Evolutionary conservation across 768 basidiomycete genomes (phyloP), one percentile per base, ranked within the genome.

Genomic region (Mycena rebaudengoi): DNA sequence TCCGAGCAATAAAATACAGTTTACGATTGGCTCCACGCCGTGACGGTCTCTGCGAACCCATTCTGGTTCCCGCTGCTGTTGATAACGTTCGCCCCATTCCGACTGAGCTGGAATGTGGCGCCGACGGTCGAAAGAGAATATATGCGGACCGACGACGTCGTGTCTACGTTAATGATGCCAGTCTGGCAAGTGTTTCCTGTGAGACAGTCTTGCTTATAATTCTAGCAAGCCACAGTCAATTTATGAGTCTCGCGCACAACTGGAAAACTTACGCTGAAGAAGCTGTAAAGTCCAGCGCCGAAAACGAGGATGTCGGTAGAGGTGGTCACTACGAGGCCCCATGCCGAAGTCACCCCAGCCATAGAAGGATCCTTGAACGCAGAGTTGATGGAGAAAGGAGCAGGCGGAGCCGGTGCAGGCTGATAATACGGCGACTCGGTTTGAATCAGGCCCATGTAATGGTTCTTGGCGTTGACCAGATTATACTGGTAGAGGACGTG

Each of bases 361-460:
- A 78, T 73, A 5, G 76, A 78, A 1, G 90, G 90, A 68, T 93
- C 91, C 29, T 84, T 73, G 72, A 78, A 87, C 0, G 75, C 61
- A n/a, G 78, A 43, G 49, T 80, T 80, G 32, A 77, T 64, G 2
- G 71, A 67, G 76, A 89, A 91, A 4, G 90, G 91, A 0, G 78
- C 71, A 0, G 90, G 89, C 0, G 85, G 76, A 0, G 80, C 75
- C 1, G 90, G 91, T 20, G 63, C 74, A 5, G 90, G 89, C 73
- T 92, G 90, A 70, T 80, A 91, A 74, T 92, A 91, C 0, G 90
- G 88, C 89, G 90, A 39, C 74, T 93, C 91, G 0, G 91, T 92
- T 71, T 93, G 57, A 23, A 64, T 59, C 30, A 64, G 23, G 20
- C 72, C 73, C 29, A 70, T 58, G 48, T 73, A 76, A 55, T 75